These are phyloP conservation scores for Selenicereus undatus DNA, from an alignment of 148 eudicot species.

Conservation along the genomic window DNA sequence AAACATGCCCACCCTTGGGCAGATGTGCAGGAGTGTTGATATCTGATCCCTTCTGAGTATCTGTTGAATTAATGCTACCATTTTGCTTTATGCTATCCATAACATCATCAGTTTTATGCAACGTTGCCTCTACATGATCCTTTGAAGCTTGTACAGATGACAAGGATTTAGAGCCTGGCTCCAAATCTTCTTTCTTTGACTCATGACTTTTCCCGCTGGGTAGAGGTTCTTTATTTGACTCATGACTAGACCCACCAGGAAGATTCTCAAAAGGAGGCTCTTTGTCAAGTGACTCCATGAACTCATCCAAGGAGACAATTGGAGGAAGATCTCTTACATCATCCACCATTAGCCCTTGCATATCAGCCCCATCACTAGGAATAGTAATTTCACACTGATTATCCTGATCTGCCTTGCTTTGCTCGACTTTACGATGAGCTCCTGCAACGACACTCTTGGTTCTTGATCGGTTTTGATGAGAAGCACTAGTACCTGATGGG, in stretches of 20 bases:
- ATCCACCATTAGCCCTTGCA: conserved; percentile 89
- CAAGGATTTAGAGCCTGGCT: conserved; percentile 15
- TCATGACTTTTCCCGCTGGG: conserved; percentile 25
- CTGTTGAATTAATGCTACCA: conserved; percentile 26
- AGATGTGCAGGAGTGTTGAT: conserved; percentile 20
- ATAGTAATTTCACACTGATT: conserved; percentile 54
- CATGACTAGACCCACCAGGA: conserved; percentile 36
- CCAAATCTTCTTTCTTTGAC: conserved; percentile 34
- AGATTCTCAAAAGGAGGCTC: conserved; percentile 89
- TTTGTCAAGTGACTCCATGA: conserved; percentile 87
- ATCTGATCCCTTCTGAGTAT: conserved; percentile 27
- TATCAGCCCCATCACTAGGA: conserved; percentile 77
- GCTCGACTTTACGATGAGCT: conserved; percentile 25
- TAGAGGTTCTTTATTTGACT: conserved; percentile 32
- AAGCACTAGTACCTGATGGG: conserved; percentile 32
- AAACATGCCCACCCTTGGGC: conserved; percentile 41
- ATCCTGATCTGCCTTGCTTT: conserved; percentile 34
- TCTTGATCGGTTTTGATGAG: conserved; percentile 29
- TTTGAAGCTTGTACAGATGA: conserved; percentile 33
- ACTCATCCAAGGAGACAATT: conserved; percentile 85
- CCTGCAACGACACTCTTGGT: conserved; percentile 22
- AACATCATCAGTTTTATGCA: conserved; percentile 29
- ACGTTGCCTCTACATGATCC: conserved; percentile 19
- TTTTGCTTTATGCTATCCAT: conserved; percentile 29
- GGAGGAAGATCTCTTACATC: conserved; percentile 93